Conservation (phyloP, 306 rosid genomes). For the Lathyrus sativus region DNA sequence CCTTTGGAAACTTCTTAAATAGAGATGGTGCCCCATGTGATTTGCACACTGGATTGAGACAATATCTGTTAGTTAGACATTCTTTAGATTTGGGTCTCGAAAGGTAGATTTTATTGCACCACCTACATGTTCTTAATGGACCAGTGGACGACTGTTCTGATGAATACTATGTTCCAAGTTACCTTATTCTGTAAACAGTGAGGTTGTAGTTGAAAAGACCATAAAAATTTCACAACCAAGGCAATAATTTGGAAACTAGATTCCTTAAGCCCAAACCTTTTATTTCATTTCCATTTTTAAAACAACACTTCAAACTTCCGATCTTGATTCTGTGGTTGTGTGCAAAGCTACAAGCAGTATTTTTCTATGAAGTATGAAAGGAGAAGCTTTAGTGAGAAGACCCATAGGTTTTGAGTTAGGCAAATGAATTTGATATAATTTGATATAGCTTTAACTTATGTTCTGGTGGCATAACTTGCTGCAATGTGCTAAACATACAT, state of each 20-base stretch:
- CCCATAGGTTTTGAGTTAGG: not conserved
- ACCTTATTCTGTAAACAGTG: not conserved
- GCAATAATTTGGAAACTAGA: slow-evolving; percentile 22
- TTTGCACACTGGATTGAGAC: slow-evolving; percentile 17
- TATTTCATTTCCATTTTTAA: not conserved
- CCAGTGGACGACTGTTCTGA: slow-evolving; percentile 12
- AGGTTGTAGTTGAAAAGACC: slow-evolving; percentile 23
- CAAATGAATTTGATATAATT: not conserved
- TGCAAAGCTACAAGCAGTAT: not conserved
- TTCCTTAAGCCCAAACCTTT: slow-evolving; percentile 11
- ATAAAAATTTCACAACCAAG: slow-evolving; percentile 11
- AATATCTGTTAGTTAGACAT: slow-evolving; percentile 12
- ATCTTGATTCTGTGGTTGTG: not conserved
- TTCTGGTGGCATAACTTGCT: slow-evolving; percentile 13
- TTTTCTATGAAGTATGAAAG: not conserved
- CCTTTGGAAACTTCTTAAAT: not conserved
- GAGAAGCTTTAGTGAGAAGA: not conserved
- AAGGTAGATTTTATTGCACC: slow-evolving; percentile 15
- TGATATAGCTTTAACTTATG: slow-evolving; percentile 18
- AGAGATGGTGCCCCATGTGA: not conserved
- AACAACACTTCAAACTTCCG: slow-evolving; percentile 8
- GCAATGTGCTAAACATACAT: slow-evolving; percentile 18
- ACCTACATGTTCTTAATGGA: slow-evolving; percentile 3
- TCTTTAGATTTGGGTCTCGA: slow-evolving; percentile 8
- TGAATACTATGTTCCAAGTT: slow-evolving; percentile 7